Evolutionary conservation across 2,329 filamentous ascomycete species (phyloP), one percentile per base, ranked within the genome.

Genomic region (Hypoxylon sp.): DNA sequence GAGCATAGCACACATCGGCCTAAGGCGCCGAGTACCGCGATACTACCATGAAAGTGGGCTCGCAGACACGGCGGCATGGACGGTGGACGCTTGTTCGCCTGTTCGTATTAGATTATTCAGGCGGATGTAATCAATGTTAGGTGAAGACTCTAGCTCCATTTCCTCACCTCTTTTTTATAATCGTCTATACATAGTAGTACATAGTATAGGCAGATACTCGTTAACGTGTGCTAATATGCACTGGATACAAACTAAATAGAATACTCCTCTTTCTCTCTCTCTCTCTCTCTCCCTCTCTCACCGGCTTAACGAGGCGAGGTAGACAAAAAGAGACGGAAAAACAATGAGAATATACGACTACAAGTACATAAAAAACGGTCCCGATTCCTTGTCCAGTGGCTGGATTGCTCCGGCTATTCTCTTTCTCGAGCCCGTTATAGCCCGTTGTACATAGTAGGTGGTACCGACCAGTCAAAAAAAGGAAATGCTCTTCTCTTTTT

Each of bases 401-500:
- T 62, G 48, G 47, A 48, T 58, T 51, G 42, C 35, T 52, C 60
- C 60, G 60, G 60, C 52, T 63, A 63, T 60, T 63, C 60, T 57
- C 56, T 49, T 42, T 33, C 46, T 46, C 56, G 54, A 63, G 53
- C 15, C 46, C 11, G 37, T 23, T 40, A n/a, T 48, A 31, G 26
- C 17, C 8, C 13, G 35, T 46, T 43, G 53, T 57, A 51, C 15
- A 20, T 54, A 15, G 57, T 60, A 60, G 45, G 23, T 54, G 15
- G 57, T 60, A 60, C 46, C 50, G 54, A 53, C 57, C 50, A 58
- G 60, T 63, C 47, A 56, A 38, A 50, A 58, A 58, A 59, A 24
- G 49, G 55, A 23, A 54, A 56, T 52, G n/a, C n/a, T 64, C 58
- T 48, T 38, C 31, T 17, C 29, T 33, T 45, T 54, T 55, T 48